Base-by-base conservation (phyloP, 2,329 filamentous ascomycete genomes). In the Calonectria ilicicola region DNA sequence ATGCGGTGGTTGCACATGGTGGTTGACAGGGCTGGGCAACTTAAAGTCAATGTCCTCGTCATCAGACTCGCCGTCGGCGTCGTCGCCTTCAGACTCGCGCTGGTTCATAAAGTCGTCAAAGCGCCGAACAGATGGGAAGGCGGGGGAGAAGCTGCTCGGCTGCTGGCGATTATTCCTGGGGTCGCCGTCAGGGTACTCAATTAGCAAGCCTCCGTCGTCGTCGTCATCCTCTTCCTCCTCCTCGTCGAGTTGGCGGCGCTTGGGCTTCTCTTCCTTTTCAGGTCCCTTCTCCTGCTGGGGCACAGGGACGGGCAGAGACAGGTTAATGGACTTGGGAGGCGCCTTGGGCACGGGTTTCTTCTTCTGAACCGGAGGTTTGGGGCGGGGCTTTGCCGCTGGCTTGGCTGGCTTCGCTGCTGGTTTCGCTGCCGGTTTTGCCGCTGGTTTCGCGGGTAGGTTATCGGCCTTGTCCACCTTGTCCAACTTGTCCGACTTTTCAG, bases 171-270 rank as follows among this genome's bases (percentile, higher is more conserved):
- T 69, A 29, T 44, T 62, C 35, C 83, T 80, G 3, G 83, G 82
- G 26, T 86, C 86, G 38, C 86, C 89, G 56, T 87, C 89, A 0
- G 91, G 91, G 75, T 91, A 91, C 80, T 93, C 91, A 69, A 93
- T 86, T 29, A 88, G 87, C 40, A 92, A 84, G 29, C 88, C 88
- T 58, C 88, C 87, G 64, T 91, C 90, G 27, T 89, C 90, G 51
- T 91, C 89, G 15, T 88, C 86, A 5, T 89, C 89, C 9, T 89
- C 87, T 0, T 90, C 89, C 2, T 88, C 87, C 8, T 90, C 87
- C 1, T 88, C 86, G 5, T 86, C 82, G 56, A 83, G 82, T 74
- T 81, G 79, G 82, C 75, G 82, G 64, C 80, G 79, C 67, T 81
- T 82, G 9, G 77, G 76, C 42, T 81, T 77, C 2, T 72, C 72